A percentile compares a stretch with the other conserved stretches of the same genome.
Conservation (phyloP, 1,139 yeast genomes). For the Candida smagusa region DNA sequence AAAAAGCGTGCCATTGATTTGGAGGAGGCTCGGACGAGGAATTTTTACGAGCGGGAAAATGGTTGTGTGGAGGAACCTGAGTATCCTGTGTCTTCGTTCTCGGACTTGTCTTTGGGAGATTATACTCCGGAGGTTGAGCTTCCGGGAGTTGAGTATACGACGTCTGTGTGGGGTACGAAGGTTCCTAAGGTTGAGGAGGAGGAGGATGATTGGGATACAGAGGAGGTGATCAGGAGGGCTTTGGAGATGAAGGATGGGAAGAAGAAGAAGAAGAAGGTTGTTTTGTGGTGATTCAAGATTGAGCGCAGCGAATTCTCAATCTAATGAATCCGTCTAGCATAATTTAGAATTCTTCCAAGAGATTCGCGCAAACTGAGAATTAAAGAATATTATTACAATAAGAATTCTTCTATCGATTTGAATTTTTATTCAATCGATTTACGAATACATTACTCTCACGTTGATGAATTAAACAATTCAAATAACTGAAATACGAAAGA, state of each 20-base stretch:
- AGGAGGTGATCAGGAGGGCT: constrained; percentile 49
- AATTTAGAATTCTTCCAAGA: no score
- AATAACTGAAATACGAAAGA: no score
- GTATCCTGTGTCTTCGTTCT: constrained; percentile 5
- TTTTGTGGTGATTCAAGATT: constrained; percentile 14
- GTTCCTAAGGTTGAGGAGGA: constrained; percentile 41
- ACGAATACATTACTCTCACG: no score
- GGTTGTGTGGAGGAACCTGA: constrained; percentile 14
- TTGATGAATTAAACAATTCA: no score
- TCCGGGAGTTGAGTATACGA: constrained; percentile 19
- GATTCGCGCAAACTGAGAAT: no score
- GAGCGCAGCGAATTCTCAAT: no score
- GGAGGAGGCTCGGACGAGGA: constrained; percentile 56
- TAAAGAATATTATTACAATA: no score
- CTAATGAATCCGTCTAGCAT: no score
- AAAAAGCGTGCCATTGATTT: constrained; percentile 56
- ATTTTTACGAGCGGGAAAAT: constrained; percentile 59
- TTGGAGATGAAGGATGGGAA: constrained; percentile 36
- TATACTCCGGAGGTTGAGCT: constrained; percentile 4
- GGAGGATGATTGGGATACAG: constrained; percentile 33
- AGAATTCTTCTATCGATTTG: no score
- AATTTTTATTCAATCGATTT: no score
- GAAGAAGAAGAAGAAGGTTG: constrained; percentile 24
- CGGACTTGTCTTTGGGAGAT: constrained; percentile 8
- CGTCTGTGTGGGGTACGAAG: constrained; percentile 63